Evolutionary conservation across 2,329 filamentous ascomycete species (phyloP).

Genomic region (Neofusicoccum kwambonambiense): DNA sequence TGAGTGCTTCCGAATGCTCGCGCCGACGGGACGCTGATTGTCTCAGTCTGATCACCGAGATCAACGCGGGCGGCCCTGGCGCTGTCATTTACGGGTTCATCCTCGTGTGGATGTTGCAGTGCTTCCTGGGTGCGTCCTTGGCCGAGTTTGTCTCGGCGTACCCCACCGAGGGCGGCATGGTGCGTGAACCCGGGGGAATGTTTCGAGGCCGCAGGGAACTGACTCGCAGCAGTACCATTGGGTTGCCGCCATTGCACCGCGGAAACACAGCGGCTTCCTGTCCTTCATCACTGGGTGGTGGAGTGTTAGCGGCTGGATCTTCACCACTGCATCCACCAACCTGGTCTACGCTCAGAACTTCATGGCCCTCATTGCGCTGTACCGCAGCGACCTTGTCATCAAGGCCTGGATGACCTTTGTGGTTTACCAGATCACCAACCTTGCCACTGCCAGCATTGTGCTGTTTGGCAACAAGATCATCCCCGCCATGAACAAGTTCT

Average conservation of each 20-base stretch:
- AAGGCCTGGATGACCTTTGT: slow-evolving; percentile 21
- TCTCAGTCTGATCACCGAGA: slow-evolving; percentile 16
- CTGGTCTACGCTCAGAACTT: slow-evolving; percentile 21
- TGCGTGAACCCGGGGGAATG: not conserved
- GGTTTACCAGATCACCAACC: slow-evolving; percentile 19
- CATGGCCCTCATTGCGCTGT: slow-evolving; percentile 20
- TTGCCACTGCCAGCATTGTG: slow-evolving; percentile 18
- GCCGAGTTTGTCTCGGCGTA: slow-evolving; percentile 21
- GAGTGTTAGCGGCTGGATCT: slow-evolving; percentile 20
- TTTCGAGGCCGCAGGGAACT: not conserved
- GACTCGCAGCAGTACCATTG: slow-evolving; percentile 18
- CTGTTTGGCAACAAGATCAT: slow-evolving; percentile 21
- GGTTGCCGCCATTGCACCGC: slow-evolving; percentile 20
- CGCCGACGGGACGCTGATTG: not conserved
- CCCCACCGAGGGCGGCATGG: slow-evolving; percentile 22
- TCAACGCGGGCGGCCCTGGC: slow-evolving; percentile 20
- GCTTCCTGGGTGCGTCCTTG: slow-evolving; percentile 21
- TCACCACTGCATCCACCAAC: slow-evolving; percentile 20
- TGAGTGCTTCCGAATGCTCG: not conserved
- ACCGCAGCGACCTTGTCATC: slow-evolving; percentile 16
- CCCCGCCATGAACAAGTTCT: slow-evolving; percentile 20
- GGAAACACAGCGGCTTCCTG: slow-evolving; percentile 18
- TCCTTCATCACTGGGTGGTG: slow-evolving; percentile 20
- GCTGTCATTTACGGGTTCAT: slow-evolving; percentile 22
- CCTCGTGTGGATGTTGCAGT: slow-evolving; percentile 20